A percentile compares a stretch with the other conserved stretches of the same genome.
phyloP scores from a whole-genome alignment of 768 basidiomycete genomes.

The Tylopilus rubrobrunneus region DNA sequence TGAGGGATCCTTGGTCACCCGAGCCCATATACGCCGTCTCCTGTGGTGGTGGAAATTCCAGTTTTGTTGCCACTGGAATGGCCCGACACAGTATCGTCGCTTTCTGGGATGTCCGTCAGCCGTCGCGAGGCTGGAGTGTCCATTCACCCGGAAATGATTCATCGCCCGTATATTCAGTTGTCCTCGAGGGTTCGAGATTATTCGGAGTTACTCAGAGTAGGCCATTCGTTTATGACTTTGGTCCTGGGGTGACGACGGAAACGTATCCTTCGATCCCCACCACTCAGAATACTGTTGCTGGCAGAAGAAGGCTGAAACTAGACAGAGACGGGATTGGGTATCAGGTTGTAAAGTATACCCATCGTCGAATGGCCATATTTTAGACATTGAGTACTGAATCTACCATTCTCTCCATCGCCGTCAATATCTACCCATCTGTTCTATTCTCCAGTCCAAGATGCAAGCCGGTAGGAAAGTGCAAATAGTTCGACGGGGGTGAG shows the following conservation, averaged over 20 bases:
- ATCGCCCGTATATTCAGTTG: conserved; percentile 72
- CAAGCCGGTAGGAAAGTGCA: too few relatives aligned
- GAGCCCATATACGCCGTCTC: conserved; percentile 77
- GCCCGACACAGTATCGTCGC: conserved; percentile 75
- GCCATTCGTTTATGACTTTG: conserved; percentile 79
- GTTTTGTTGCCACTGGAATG: conserved; percentile 70
- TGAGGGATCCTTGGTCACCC: conserved; percentile 64
- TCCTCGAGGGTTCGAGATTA: conserved; percentile 73
- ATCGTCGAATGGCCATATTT: conserved; percentile 20
- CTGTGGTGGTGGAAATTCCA: conserved; percentile 64
- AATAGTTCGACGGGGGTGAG: too few relatives aligned
- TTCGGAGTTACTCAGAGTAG: conserved; percentile 77
- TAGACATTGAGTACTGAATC: neutral
- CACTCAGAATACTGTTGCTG: conserved; percentile 21
- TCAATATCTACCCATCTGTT: too few relatives aligned
- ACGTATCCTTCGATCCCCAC: conserved; percentile 48
- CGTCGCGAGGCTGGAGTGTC: conserved; percentile 66
- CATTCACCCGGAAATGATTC: conserved; percentile 76
- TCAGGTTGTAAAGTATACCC: conserved; percentile 47
- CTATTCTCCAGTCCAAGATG: too few relatives aligned
- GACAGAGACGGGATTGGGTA: conserved; percentile 43
- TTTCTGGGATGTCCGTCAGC: conserved; percentile 75
- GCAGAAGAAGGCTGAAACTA: conserved; percentile 27
- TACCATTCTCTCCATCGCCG: too few relatives aligned
- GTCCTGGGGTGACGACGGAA: conserved; percentile 50